phyloP scores from a whole-genome alignment of 2,329 filamentous ascomycete genomes.

The Pseudofabraea citricarpa region DNA sequence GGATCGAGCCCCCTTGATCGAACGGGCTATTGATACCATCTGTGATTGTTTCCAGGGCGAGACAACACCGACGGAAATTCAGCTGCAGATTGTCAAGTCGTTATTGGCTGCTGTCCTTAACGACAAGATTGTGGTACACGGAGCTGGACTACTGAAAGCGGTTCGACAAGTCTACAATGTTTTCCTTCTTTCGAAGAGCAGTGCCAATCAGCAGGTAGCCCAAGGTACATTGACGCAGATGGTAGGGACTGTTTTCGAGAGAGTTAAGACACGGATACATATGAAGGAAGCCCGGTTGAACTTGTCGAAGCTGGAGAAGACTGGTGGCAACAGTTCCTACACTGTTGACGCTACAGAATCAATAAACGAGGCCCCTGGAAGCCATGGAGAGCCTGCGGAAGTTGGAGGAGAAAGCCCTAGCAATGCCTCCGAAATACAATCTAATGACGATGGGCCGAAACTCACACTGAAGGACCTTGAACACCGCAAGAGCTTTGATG shows the following conservation, averaged over 20 bases:
- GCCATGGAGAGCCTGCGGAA: constrained; percentile 18
- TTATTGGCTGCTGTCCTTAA: constrained; percentile 92
- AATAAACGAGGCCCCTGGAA: constrained; percentile 16
- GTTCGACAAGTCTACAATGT: constrained; percentile 99
- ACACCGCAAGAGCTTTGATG: constrained; percentile 60
- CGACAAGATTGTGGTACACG: constrained; percentile 98
- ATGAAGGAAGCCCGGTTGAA: constrained; percentile 77
- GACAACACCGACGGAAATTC: constrained; percentile 84
- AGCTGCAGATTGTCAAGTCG: constrained; percentile 97
- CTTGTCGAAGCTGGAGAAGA: constrained; percentile 26
- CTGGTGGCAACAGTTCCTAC: constrained; percentile 23
- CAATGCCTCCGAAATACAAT: constrained; percentile 17
- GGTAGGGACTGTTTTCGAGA: constrained; percentile 96
- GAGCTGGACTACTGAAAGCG: constrained; percentile 90
- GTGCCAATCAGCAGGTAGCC: constrained; percentile 91
- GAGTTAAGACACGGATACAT: constrained; percentile 80
- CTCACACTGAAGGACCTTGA: constrained; percentile 64
- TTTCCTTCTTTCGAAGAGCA: constrained; percentile 90
- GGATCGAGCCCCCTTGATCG: constrained; percentile 71
- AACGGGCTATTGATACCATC: constrained; percentile 97
- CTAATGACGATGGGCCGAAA: constrained; percentile 40
- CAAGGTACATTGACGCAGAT: constrained; percentile 97
- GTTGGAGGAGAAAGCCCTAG: constrained; percentile 10
- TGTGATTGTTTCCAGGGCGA: constrained; percentile 99
- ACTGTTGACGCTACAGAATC: constrained; percentile 27